phyloP scores from a whole-genome alignment of 345 rosid species.

The Balakata baccata region DNA sequence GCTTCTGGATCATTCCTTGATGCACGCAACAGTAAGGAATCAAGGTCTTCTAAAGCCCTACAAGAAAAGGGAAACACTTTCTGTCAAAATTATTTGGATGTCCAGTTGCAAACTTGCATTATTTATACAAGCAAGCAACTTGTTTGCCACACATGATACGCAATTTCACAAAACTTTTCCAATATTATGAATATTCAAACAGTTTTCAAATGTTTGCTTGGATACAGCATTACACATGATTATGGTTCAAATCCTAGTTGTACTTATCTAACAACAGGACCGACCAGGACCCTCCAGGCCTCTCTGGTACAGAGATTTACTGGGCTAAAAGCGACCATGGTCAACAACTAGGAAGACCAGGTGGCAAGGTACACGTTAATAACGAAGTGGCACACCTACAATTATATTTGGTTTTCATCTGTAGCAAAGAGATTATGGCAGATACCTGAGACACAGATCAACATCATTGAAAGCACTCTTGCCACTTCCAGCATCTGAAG shows the following conservation, averaged over 20 bases:
- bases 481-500: constrained; percentile 75
- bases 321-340: too few relatives aligned
- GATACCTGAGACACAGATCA: constrained; percentile 73
- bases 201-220: not conserved
- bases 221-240: too few relatives aligned
- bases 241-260: too few relatives aligned
- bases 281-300: too few relatives aligned
- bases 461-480: constrained; percentile 56
- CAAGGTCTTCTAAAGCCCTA: constrained; percentile 63
- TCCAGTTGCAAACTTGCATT: not conserved
- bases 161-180: not conserved
- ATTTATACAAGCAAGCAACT: not conserved
- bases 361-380: too few relatives aligned
- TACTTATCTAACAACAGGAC: too few relatives aligned
- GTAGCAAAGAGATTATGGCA: not conserved
- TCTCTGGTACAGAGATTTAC: too few relatives aligned
- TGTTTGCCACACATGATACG: not conserved
- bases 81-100: not conserved
- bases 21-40: constrained; percentile 66
- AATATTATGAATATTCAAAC: not conserved
- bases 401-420: not conserved
- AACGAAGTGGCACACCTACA: not conserved
- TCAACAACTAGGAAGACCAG: too few relatives aligned
- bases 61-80: not conserved
- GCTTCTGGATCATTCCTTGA: constrained; percentile 66